Evolutionary conservation across 2,329 filamentous ascomycete species (phyloP), one percentile per base, ranked within the genome.

Genomic region (Knufia fluminis): DNA sequence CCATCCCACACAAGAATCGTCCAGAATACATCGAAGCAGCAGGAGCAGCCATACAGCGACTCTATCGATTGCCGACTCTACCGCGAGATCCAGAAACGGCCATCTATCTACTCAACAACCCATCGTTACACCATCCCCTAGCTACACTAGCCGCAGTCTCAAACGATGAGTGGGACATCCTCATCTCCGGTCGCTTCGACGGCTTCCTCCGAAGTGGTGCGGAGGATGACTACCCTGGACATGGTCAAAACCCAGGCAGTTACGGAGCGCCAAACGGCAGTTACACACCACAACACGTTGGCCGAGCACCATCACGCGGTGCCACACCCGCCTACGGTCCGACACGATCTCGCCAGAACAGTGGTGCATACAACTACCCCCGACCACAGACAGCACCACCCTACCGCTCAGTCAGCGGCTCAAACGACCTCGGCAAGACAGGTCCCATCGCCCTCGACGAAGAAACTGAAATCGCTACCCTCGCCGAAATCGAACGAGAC

Each of bases 131-230:
- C 64, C 85, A 92, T 61, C 80, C 95, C 26, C 79, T 97, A 2
- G 82, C 87, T 35, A 95, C 91, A 0, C 76, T 96, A 44, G 83
- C 86, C 31, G 87, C 90, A 46, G 92, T 97, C 59, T 92, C 85
- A 62, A 79, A 82, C 41, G 85, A 86, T n/a, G 91, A 97, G 66
- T 97, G 91, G 91, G 91, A 96, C 54, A 94, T 97, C 49, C 75
- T 97, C 10, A 87, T 85, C 3, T 96, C 91, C 0, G 91, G 91
- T 23, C 85, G 91, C 23, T 97, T 97, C 60, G 90, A 96, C 62
- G 91, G 91, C 3, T 97, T 97, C 68, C 75, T 96, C 17, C 94
- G 91, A 80, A 94, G 88, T 39, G 91, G 91, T 19, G 88, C 87
- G 4, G 90, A 96, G 56, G 72, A 77, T 61, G 8, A 60, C 68